These are phyloP conservation scores for Kwoniella shivajii DNA, from an alignment of 1,284 basidiomycete genomes.

Conservation along the genomic window DNA sequence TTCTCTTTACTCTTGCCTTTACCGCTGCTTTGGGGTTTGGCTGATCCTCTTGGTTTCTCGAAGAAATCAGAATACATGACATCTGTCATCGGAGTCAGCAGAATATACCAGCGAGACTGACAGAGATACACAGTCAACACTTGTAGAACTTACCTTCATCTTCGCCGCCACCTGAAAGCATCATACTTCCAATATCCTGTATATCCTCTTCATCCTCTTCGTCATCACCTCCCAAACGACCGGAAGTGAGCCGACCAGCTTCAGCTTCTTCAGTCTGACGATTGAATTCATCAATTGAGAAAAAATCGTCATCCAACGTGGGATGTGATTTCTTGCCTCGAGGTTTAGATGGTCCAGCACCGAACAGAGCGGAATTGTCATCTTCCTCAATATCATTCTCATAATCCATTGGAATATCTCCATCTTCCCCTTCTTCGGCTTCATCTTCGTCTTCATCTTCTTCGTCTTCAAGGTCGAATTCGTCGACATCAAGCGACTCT, in stretches of 20 bases:
- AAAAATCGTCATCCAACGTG: slow-evolving; percentile 90
- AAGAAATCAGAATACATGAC: slow-evolving; percentile 65
- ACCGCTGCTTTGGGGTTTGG: slow-evolving; percentile 6
- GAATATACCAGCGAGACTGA: no score
- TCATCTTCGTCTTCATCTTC: slow-evolving; percentile 56
- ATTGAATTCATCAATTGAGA: slow-evolving; percentile 87
- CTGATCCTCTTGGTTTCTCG: slow-evolving; percentile 54
- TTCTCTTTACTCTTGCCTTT: slow-evolving; percentile 21
- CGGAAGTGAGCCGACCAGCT: slow-evolving; percentile 65
- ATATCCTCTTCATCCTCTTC: slow-evolving; percentile 60
- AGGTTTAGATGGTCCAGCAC: slow-evolving; percentile 44
- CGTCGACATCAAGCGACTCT: not conserved
- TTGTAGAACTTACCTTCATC: slow-evolving; percentile 46
- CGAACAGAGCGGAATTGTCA: slow-evolving; percentile 30
- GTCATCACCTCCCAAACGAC: slow-evolving; percentile 59
- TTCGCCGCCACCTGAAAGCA: slow-evolving; percentile 51
- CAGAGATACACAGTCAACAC: not conserved
- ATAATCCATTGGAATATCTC: slow-evolving; percentile 21
- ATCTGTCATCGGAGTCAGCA: no score
- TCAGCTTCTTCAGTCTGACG: slow-evolving; percentile 80
- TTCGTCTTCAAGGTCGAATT: slow-evolving; percentile 31
- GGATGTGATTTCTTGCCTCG: slow-evolving; percentile 55
- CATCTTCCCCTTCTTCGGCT: slow-evolving; percentile 58
- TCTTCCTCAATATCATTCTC: slow-evolving; percentile 36
- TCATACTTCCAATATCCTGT: slow-evolving; percentile 53